Conservation (phyloP, 306 rosid species). For the Malus orientalis region DNA sequence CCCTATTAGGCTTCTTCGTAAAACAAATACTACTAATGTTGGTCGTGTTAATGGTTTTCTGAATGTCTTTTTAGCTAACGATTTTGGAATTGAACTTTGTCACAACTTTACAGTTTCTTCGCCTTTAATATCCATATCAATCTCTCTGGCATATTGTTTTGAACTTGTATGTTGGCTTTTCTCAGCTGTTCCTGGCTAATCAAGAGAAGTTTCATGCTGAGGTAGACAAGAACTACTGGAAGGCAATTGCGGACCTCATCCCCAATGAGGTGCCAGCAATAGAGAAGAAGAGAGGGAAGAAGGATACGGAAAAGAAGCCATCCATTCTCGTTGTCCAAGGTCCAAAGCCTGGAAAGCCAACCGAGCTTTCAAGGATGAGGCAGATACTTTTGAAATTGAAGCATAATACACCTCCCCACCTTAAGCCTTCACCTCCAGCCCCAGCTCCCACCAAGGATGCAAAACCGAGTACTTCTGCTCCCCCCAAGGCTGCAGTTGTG, state of each 20-base stretch:
- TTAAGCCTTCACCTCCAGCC: too few relatives aligned
- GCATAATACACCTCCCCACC: too few relatives aligned
- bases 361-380: too few relatives aligned
- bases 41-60: neutral
- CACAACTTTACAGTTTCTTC: neutral
- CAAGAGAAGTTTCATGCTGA: conserved; percentile 44
- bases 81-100: neutral
- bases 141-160: neutral
- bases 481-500: too few relatives aligned
- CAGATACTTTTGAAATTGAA: too few relatives aligned
- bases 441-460: too few relatives aligned
- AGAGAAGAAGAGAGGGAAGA: conserved; percentile 37
- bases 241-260: conserved; percentile 36
- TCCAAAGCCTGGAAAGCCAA: too few relatives aligned
- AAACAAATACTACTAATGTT: too few relatives aligned
- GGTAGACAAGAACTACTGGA: conserved; percentile 36
- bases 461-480: too few relatives aligned
- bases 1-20: too few relatives aligned
- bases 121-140: neutral
- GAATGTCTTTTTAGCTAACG: neutral
- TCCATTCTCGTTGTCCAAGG: too few relatives aligned
- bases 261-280: conserved; percentile 32
- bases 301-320: too few relatives aligned
- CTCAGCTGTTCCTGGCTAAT: conserved; percentile 26
- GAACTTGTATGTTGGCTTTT: neutral